Evolutionary conservation across 2,329 filamentous ascomycete genomes (phyloP).

Genomic region (Talaromyces sp.): DNA sequence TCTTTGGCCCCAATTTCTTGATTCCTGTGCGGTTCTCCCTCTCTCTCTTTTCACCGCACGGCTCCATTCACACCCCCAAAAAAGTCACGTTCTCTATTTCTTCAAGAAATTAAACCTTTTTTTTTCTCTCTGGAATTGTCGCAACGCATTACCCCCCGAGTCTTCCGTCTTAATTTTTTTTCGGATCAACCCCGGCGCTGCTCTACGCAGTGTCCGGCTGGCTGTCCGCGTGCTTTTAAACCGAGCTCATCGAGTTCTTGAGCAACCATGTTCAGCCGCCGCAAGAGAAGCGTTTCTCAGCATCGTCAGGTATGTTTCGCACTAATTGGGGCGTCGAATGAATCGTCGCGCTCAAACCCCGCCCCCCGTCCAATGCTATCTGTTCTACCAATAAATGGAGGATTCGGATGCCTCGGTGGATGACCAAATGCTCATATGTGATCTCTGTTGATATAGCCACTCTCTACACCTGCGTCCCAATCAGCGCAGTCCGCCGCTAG

Average conservation of each 20-base stretch:
- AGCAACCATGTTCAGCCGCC: slow-evolving; percentile 44
- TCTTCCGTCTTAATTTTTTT: slow-evolving; percentile 11
- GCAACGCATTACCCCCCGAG: slow-evolving; percentile 9
- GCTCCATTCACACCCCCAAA: too few relatives aligned
- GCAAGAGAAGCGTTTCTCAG: slow-evolving; percentile 44
- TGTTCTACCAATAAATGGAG: background rate
- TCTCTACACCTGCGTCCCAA: slow-evolving; percentile 66
- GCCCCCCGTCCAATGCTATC: background rate
- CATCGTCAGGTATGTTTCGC: slow-evolving; percentile 36
- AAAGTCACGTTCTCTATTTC: slow-evolving; percentile 4
- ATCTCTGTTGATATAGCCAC: slow-evolving; percentile 52
- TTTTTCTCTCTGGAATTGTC: background rate
- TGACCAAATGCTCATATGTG: slow-evolving; percentile 12
- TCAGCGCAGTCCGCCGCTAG: slow-evolving; percentile 79
- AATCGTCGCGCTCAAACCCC: background rate
- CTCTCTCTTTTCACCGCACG: too few relatives aligned
- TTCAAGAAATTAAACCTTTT: background rate
- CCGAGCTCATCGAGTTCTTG: slow-evolving; percentile 6
- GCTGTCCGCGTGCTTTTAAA: slow-evolving; percentile 13
- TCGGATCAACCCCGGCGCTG: slow-evolving; percentile 27
- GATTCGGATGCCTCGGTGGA: slow-evolving; percentile 4
- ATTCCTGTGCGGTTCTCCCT: too few relatives aligned
- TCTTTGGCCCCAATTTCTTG: too few relatives aligned
- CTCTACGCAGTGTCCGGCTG: slow-evolving; percentile 26
- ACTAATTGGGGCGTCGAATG: background rate